Conservation (phyloP, 768 basidiomycete species). For the Suillus alpinus region DNA sequence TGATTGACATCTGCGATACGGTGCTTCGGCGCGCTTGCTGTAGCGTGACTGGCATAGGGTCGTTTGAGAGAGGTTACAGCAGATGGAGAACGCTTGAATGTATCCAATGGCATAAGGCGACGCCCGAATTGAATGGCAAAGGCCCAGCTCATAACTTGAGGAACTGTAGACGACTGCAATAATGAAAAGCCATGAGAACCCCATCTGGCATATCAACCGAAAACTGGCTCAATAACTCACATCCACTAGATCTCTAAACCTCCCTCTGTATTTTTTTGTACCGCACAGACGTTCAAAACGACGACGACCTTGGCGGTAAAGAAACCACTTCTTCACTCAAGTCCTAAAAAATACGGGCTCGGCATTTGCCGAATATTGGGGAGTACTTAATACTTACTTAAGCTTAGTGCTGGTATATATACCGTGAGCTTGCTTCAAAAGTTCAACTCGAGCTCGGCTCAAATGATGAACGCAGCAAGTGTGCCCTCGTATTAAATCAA, state of each 20-base stretch:
- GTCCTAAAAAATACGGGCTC: neutral
- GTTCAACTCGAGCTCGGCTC: too few relatives aligned
- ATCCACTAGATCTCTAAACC: neutral
- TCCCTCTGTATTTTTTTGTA: neutral
- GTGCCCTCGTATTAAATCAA: too few relatives aligned
- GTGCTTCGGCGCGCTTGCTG: slow-evolving; percentile 17
- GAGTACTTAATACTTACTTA: too few relatives aligned
- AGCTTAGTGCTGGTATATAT: too few relatives aligned
- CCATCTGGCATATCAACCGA: neutral
- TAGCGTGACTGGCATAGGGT: slow-evolving; percentile 41
- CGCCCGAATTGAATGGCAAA: slow-evolving; percentile 45
- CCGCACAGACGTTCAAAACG: neutral
- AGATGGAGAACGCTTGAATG: slow-evolving; percentile 25
- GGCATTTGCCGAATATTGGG: neutral
- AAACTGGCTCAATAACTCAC: neutral
- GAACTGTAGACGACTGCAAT: slow-evolving; percentile 10
- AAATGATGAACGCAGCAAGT: too few relatives aligned
- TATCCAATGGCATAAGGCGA: slow-evolving; percentile 60
- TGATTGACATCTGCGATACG: slow-evolving; percentile 24
- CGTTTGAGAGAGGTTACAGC: slow-evolving; percentile 40
- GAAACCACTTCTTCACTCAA: neutral
- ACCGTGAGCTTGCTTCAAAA: too few relatives aligned
- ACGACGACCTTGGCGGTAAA: neutral
- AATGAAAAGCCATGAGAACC: neutral
- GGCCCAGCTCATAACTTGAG: slow-evolving; percentile 48